Base-by-base conservation (phyloP, 1,139 yeast species). In the Debaryomyces sp. region DNA sequence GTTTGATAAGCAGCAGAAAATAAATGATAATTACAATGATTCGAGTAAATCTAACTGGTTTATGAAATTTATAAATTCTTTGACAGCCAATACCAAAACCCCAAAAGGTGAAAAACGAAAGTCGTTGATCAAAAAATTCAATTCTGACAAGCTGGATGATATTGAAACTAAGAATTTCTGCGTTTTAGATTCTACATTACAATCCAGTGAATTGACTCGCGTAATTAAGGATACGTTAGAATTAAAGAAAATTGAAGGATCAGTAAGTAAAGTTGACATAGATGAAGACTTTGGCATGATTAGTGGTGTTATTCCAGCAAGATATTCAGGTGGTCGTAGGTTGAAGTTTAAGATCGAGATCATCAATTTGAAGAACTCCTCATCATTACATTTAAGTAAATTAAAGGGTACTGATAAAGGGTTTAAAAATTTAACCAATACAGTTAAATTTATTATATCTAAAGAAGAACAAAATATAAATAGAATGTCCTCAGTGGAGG, bases 401-500 rank as follows among this genome's bases (percentile, higher is more conserved):
- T 68, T 77, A 36, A 82, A 80, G 55, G 94, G 94, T n/a, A 81
- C 87, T n/a, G 71, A 75, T n/a, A 83, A 80, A 63, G 82, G 87
- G 17, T 84, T 86, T 63, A 73, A 67, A 42, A 82, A 80, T 59
- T 71, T 87, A 55, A 73, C 76, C 15, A 70, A 70, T 27, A 86
- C 84, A 55, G 78, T 75, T 22, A 55, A 66, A 13, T 73, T 63
- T 50, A 67, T 75, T 24, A 65, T 75, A 30, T 64, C 64, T 49
- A 68, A 70, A 47, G 77, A 73, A 50, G 78, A 73, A 50, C 61
- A 63, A 44, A 63, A 63, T 13, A 56, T 56, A 32, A 54, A 54
- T 30, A 62, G 70, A 51, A 57, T 53, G 49, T 41, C 43, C 6
- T 21, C 27, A 29, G 35, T 39, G 13, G 32, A 45, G 36, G 32